Conservation (phyloP, 2,329 filamentous ascomycete species). For the Hypocrella siamensis region DNA sequence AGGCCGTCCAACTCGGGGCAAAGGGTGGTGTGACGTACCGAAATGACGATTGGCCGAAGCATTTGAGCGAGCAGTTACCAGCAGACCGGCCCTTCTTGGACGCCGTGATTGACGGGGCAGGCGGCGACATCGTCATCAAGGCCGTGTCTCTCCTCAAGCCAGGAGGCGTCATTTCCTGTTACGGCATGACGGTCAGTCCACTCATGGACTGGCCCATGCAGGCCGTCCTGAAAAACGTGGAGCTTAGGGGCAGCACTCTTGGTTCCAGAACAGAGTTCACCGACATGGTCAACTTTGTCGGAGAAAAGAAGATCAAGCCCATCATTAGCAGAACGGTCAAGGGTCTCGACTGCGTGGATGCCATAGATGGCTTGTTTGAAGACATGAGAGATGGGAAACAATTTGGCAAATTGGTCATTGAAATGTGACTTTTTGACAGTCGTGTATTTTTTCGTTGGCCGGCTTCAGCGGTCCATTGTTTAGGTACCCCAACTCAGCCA, state of each 20-base stretch:
- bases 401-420: slow-evolving; percentile 85
- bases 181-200: slow-evolving; percentile 80
- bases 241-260: slow-evolving; percentile 79
- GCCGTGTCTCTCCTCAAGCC: slow-evolving; percentile 54
- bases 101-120: slow-evolving; percentile 79
- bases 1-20: slow-evolving; percentile 58
- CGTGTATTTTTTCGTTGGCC: too few species aligned
- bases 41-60: slow-evolving; percentile 65
- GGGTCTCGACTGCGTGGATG: slow-evolving; percentile 60
- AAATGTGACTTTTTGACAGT: slow-evolving; percentile 36
- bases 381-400: slow-evolving; percentile 77
- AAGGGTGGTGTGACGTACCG: slow-evolving; percentile 73
- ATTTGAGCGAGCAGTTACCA: slow-evolving; percentile 47
- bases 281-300: slow-evolving; percentile 81
- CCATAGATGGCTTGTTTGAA: slow-evolving; percentile 68
- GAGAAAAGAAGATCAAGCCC: slow-evolving; percentile 55
- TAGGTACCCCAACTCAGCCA: too few species aligned
- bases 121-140: slow-evolving; percentile 66
- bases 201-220: slow-evolving; percentile 78
- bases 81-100: slow-evolving; percentile 55
- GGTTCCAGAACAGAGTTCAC: slow-evolving; percentile 76
- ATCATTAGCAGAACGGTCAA: slow-evolving; percentile 61
- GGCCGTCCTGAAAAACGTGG: slow-evolving; percentile 75
- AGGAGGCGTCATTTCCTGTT: slow-evolving; percentile 71
- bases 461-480: too few species aligned